phyloP scores from a whole-genome alignment of 768 basidiomycete species.

The Pisolithus tinctorius region DNA sequence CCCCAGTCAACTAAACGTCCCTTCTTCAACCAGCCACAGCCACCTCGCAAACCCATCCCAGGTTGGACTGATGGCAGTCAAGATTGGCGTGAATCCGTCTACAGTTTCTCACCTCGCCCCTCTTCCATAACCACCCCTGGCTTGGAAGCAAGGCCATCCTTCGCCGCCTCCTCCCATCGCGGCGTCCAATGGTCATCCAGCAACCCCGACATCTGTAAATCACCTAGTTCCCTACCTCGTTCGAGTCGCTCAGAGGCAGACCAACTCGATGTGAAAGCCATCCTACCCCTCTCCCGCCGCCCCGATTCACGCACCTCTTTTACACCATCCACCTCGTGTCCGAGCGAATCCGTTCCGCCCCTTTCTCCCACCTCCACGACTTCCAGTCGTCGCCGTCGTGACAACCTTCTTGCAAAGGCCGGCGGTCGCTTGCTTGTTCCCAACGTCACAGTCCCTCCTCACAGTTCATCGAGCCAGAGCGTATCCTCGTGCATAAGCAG shows the following conservation, averaged over 20 bases:
- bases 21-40: constrained; percentile 25
- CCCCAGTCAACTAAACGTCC: constrained; percentile 34
- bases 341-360: constrained; percentile 31
- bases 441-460: constrained; percentile 28
- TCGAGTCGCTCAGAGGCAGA: constrained; percentile 31
- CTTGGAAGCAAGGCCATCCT: constrained; percentile 30
- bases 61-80: constrained; percentile 67
- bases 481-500: constrained; percentile 27
- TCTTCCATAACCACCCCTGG: constrained; percentile 27
- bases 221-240: constrained; percentile 21
- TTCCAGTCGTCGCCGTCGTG: constrained; percentile 34
- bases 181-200: constrained; percentile 45
- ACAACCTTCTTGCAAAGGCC: constrained; percentile 49
- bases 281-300: constrained; percentile 49
- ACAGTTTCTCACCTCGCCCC: constrained; percentile 42
- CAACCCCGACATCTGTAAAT: constrained; percentile 17
- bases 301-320: constrained; percentile 43
- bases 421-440: constrained; percentile 59
- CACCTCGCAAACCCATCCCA: constrained; percentile 40
- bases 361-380: constrained; percentile 29
- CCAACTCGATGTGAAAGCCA: constrained; percentile 50
- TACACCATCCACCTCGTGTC: constrained; percentile 27
- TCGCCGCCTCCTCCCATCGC: constrained; percentile 44
- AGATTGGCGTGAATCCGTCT: constrained; percentile 62
- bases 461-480: constrained; percentile 30